phyloP scores from a whole-genome alignment of 768 basidiomycete species.

The Serendipita indica region DNA sequence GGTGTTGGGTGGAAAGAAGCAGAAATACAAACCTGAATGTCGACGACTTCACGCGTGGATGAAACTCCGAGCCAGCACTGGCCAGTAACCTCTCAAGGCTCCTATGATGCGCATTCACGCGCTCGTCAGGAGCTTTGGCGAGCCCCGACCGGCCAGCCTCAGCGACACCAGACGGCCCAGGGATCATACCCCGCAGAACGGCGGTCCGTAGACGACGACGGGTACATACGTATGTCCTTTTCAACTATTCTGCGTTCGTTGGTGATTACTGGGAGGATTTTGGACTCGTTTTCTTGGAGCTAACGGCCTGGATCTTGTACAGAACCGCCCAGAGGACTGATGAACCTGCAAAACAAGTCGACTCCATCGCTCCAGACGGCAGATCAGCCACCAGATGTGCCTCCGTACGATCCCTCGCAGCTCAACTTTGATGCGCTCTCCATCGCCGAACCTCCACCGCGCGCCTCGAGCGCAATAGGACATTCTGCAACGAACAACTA shows the following conservation, averaged over 20 bases:
- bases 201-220: constrained; percentile 6
- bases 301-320: background rate
- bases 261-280: no score
- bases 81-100: background rate
- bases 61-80: background rate
- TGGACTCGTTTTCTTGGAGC: no score
- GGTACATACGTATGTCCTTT: background rate
- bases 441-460: constrained; percentile 31
- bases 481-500: constrained; percentile 5
- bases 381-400: constrained; percentile 23
- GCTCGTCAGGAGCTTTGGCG: constrained; percentile 6
- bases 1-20: background rate
- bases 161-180: background rate
- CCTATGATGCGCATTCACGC: background rate
- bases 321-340: constrained; percentile 17
- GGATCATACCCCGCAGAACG: background rate
- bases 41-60: background rate
- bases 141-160: constrained; percentile 2
- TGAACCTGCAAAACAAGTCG: constrained; percentile 35
- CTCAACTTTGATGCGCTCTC: constrained; percentile 37
- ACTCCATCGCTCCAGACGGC: constrained; percentile 32
- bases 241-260: background rate
- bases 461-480: constrained; percentile 21
- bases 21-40: background rate
- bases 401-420: constrained; percentile 30